A percentile compares a stretch with the other conserved stretches of the same genome.
These are phyloP conservation scores for Lophium mytilinum DNA, from an alignment of 495 filamentous ascomycete genomes.

Conservation along the genomic window DNA sequence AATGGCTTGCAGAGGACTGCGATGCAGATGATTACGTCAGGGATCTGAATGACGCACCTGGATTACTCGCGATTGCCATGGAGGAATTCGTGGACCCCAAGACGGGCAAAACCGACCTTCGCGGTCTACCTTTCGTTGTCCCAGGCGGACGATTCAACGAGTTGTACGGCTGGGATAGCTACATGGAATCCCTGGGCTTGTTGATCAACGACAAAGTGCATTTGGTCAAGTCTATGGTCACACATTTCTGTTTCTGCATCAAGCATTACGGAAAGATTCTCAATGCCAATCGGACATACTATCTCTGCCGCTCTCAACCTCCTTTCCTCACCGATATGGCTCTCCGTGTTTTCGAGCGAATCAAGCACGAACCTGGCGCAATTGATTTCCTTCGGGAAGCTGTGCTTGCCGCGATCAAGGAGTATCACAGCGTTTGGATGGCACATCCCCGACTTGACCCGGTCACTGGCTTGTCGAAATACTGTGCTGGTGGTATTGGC, in stretches of 20 bases:
- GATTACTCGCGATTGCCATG: constrained; percentile 85
- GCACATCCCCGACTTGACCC: constrained; percentile 69
- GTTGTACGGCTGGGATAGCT: constrained; percentile 95
- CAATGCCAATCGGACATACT: constrained; percentile 94
- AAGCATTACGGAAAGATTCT: constrained; percentile 97
- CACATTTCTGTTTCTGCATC: constrained; percentile 96
- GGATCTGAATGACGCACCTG: constrained; percentile 73
- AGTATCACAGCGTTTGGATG: constrained; percentile 90
- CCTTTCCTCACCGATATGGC: constrained; percentile 98
- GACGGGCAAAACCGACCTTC: constrained; percentile 56
- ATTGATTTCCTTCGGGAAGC: constrained; percentile 69
- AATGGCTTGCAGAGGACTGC: constrained; percentile 55
- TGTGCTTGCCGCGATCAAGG: constrained; percentile 88
- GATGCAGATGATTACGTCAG: constrained; percentile 70
- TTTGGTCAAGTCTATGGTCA: constrained; percentile 84
- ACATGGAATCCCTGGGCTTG: constrained; percentile 88
- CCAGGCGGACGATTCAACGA: constrained; percentile 97
- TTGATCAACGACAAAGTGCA: constrained; percentile 72
- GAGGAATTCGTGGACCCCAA: constrained; percentile 54
- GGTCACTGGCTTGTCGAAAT: constrained; percentile 75
- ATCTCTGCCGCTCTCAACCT: constrained; percentile 85
- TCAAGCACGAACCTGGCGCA: constrained; percentile 68
- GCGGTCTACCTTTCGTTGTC: constrained; percentile 89
- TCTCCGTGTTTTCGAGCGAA: constrained; percentile 77
- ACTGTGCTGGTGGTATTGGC: constrained; percentile 80